Base-by-base conservation (phyloP, 257 asterid species). In the Coffea eugenioides region DNA sequence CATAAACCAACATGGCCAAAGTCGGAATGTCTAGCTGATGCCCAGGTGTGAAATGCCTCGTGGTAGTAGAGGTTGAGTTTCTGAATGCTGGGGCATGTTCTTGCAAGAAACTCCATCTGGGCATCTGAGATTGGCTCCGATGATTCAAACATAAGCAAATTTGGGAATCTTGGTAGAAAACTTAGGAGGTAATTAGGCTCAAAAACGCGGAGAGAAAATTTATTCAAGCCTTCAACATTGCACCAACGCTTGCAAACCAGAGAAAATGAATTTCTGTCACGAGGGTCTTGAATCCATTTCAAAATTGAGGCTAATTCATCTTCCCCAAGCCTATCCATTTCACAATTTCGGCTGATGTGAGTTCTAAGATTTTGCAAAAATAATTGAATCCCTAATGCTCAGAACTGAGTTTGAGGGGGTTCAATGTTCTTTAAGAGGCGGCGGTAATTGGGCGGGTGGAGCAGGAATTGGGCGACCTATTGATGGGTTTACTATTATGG, bases 141-240 rank as follows among this genome's bases (percentile, higher is more conserved):
- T 8, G 82, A 52, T 21, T 68, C 82, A 49, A 83, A 79, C 43
- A 49, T 41, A 52, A 51, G 46, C 57, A 86, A 77, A 73, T 86
- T 86, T 2, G 89, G 85, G 69, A 78, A 86, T 69, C 87, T 75
- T 41, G 83, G 84, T 48, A 86, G 59, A 82, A 86, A 78, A 43
- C 31, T 79, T 25, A 54, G 80, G 70, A 81, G 74, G 36, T 76
- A 66, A 69, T 81, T 67, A 14, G 80, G 79, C 68, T 81, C 83
- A 8, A 80, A 79, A 72, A 81, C 82, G 45, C 49, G 82, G 6
- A 86, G 72, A 46, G 78, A 41, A 61, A 81, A 78, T 52, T 85
- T 71, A 43, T 69, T 75, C 8, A 81, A 41, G 54, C 89, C 87
- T 69, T 86, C 85, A 52, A 83, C 21, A 45, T 34, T 81, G 25